Conservation (phyloP, 2,329 filamentous ascomycete species). For the Leptoxyphium fumago region DNA sequence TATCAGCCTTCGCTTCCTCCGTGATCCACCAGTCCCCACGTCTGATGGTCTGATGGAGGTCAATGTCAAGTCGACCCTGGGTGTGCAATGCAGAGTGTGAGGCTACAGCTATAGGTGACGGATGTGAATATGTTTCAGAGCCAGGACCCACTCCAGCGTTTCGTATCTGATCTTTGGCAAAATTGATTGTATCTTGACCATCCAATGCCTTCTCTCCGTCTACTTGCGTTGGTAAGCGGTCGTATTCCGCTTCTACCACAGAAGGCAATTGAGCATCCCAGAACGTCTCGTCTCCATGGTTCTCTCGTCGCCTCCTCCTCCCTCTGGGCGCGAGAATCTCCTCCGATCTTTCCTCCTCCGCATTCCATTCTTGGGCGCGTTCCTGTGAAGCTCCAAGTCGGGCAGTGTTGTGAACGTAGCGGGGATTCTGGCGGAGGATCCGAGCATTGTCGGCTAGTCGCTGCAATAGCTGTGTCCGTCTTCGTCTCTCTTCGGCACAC, state of each 20-base stretch:
- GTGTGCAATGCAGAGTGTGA: no score
- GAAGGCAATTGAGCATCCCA: slow-evolving; percentile 12
- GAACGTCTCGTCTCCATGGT: background rate
- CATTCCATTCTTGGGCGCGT: slow-evolving; percentile 3
- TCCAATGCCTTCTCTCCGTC: no score
- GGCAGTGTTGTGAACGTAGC: slow-evolving; percentile 12
- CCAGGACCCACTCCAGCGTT: no score
- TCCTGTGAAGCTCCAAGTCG: background rate
- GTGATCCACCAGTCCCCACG: no score
- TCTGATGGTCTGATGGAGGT: no score
- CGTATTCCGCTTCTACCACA: slow-evolving; percentile 12
- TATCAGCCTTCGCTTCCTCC: no score
- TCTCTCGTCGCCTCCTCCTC: background rate
- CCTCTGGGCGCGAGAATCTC: background rate
- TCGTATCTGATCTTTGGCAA: no score
- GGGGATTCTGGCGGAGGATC: slow-evolving; percentile 15
- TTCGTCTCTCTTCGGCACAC: slow-evolving; percentile 21
- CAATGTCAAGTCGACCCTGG: no score
- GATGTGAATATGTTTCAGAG: no score
- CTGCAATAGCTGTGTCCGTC: slow-evolving; percentile 18
- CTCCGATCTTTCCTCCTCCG: slow-evolving; percentile 1
- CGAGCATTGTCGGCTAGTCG: slow-evolving; percentile 22
- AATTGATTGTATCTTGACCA: no score
- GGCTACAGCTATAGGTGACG: no score
- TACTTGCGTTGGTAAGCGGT: background rate